Evolutionary conservation across 306 rosid species (phyloP), one percentile per base, ranked within the genome.

Genomic region (Elaeagnus macrophylla): DNA sequence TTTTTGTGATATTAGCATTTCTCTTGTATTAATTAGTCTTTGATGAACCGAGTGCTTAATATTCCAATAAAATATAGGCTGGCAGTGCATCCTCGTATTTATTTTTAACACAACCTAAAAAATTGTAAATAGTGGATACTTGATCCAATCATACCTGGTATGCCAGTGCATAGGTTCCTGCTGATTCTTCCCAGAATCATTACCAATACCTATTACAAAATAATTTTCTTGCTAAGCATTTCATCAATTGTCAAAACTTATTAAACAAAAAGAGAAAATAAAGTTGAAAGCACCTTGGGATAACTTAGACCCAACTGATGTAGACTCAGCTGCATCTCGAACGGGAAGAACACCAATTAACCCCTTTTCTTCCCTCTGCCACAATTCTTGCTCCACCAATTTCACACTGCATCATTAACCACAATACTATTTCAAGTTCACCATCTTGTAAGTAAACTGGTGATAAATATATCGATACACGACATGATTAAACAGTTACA

Each of bases 281-380:
- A 15, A 48, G 19, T 55, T 38, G 44, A 59, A 56, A 61, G 58
- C 70, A 65, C 99, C 94, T 74, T 83, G 90, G 71, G 95, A 78
- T 71, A 80, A 15, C 60, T 77, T 54, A 0, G 91, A 69, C 41
- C 62, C 81, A 41, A 68, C 77, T 2, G 80, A 41, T 45, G 81
- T 66, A 25, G 79, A 57, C 59, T 86, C 96, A 19, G 96, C 94
- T 60, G 85, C 77, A 75, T 86, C 97, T 53, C 89, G 86, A 42
- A 86, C 95, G 0, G 97, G 95, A 64, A 91, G 82, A 70, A 91
- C 86, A 45, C 97, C 97, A 62, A 91, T 91, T 69, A 91, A 61
- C 18, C 97, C 97, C 73, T 86, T 91, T 85, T 91, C 97, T 69
- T 91, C 97, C 18, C 96, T 74, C 77, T 91, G 97, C 97, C 97